Base-by-base conservation (phyloP, 345 rosid species). In the Heritiera fomes region DNA sequence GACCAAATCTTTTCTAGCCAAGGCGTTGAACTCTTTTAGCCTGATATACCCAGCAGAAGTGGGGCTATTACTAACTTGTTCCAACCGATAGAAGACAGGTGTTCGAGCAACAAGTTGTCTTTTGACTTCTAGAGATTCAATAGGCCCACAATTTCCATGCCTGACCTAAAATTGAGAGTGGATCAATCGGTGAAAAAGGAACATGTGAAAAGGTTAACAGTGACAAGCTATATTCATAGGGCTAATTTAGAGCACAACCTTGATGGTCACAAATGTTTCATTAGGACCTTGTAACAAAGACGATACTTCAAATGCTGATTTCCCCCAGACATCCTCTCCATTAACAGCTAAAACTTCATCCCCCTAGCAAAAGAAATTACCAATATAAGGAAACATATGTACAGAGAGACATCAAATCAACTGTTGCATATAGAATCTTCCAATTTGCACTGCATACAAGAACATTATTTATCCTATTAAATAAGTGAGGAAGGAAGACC, bases 241-340 rank as follows among this genome's bases (percentile, higher is more conserved):
- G 59, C 78, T 7, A 77, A 62, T 49, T 66, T 34, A 34, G 68
- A 78, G 58, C 45, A 75, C 80, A 83, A 95, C 98, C 98, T 92
- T 86, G 73, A 95, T 84, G n/a, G 85, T 87, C 75, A 93, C 99
- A 76, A 70, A 87, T 72, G 99, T 92, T 87, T 93, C 96, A 80
- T 85, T 90, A 43, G 98, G 99, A 76, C 99, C 99, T 86, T 91
- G 99, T 73, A 95, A 82, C 89, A 93, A 85, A 64, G 99, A 95
- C 71, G 96, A 93, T 43, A 89, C 96, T 90, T 95, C 98, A 83
- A 95, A 91, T 30, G 99, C 90, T 52, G 98, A 92, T 87, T 93
- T 95, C 80, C 99, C 99, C 64, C 50, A 83, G 43, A 91, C 95
- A 79, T 91, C 92, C 82, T 84, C 82, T 81, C 96, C 98, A 85